These are phyloP conservation scores for Lithohypha guttulata DNA, from an alignment of 2,329 filamentous ascomycete species.

Conservation along the genomic window DNA sequence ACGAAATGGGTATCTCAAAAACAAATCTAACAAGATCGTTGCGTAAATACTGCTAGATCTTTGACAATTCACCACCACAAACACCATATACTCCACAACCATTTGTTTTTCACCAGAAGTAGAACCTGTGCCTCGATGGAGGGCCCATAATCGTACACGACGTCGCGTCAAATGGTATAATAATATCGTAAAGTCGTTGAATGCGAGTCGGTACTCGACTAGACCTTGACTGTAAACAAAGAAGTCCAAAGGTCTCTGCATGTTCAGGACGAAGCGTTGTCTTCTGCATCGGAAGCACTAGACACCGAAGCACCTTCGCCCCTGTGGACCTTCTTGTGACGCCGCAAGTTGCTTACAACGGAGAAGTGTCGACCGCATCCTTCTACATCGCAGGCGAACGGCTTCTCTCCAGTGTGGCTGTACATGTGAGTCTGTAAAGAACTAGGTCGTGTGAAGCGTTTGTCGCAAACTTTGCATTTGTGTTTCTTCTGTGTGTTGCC, in stretches of 20 bases:
- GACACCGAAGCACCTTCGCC: slow-evolving; percentile 30
- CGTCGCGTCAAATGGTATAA: neutral
- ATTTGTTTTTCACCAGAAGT: too few relatives aligned
- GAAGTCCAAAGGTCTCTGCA: too few relatives aligned
- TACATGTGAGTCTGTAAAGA: slow-evolving; percentile 97
- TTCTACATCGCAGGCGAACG: slow-evolving; percentile 87
- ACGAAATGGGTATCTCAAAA: too few relatives aligned
- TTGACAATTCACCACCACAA: too few relatives aligned
- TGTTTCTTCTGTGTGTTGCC: slow-evolving; percentile 98
- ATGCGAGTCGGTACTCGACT: too few relatives aligned
- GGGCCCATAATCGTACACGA: neutral
- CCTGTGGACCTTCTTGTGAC: slow-evolving; percentile 95
- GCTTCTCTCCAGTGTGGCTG: slow-evolving; percentile 95
- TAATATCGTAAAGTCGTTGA: too few relatives aligned
- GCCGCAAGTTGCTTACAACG: slow-evolving; percentile 86
- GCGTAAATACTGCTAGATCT: too few relatives aligned
- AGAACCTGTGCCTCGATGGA: too few relatives aligned
- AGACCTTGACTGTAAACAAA: too few relatives aligned
- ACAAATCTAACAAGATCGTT: too few relatives aligned
- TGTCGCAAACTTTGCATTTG: slow-evolving; percentile 98
- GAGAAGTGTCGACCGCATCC: slow-evolving; percentile 94
- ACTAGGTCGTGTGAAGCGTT: slow-evolving; percentile 88
- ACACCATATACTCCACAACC: too few relatives aligned
- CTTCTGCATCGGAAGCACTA: slow-evolving; percentile 21
- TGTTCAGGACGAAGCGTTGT: slow-evolving; percentile 13